Evolutionary conservation across 495 filamentous ascomycete species (phyloP).

Genomic region (Neurospora sp.): DNA sequence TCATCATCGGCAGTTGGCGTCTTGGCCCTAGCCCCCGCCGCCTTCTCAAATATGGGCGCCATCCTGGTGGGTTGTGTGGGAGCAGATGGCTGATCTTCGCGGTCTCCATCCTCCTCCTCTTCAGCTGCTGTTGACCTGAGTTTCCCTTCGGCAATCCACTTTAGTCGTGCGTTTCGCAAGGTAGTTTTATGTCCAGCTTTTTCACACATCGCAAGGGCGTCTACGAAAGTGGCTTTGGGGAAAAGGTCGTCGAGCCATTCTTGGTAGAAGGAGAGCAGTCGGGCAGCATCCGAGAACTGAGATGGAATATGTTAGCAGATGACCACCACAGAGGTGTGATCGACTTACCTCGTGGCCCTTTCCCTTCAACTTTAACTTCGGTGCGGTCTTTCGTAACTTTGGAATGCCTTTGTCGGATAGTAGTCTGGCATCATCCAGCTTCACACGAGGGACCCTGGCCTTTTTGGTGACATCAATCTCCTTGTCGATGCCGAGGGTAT

Average conservation of each 20-base stretch:
- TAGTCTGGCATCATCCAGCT: conserved; percentile 76
- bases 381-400: conserved; percentile 62
- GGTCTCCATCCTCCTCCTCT: conserved; percentile 35
- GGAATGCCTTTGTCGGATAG: conserved; percentile 75
- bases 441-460: conserved; percentile 58
- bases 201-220: conserved; percentile 85
- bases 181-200: conserved; percentile 80
- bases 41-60: conserved; percentile 40
- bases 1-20: conserved; percentile 24
- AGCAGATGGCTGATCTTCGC: conserved; percentile 8
- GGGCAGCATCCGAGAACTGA: conserved; percentile 75
- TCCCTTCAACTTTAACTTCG: conserved; percentile 71
- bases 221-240: conserved; percentile 86
- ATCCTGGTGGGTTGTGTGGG: conserved; percentile 26
- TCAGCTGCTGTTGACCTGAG: conserved; percentile 40
- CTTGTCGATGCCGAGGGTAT: conserved; percentile 66
- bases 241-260: conserved; percentile 95
- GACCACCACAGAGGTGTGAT: neutral
- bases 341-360: conserved; percentile 81
- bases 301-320: neutral
- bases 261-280: conserved; percentile 84
- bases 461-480: conserved; percentile 74
- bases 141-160: conserved; percentile 76
- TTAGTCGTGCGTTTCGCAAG: conserved; percentile 51
- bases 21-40: conserved; percentile 7